A percentile compares a stretch with the other conserved stretches of the same genome.
Conservation (phyloP, 176 grass and related monocot genomes). For the Phoenix dactylifera region DNA sequence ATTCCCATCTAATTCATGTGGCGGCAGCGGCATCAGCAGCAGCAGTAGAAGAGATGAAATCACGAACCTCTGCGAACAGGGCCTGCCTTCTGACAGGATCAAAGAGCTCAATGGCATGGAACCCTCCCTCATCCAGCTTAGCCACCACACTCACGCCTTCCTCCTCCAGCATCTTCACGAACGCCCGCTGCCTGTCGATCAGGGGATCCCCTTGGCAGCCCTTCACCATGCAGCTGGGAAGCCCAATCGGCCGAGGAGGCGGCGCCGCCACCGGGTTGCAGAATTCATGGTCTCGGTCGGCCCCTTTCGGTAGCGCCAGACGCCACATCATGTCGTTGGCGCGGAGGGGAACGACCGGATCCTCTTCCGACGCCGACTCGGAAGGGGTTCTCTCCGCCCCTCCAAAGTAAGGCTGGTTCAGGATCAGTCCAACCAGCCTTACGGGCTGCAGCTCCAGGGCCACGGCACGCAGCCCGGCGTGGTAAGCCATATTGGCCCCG, state of each 20-base stretch:
- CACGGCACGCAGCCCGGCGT: conserved; percentile 25
- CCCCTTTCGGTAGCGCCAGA: conserved; percentile 47
- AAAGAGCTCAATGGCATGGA: conserved; percentile 68
- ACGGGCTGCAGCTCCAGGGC: conserved; percentile 11
- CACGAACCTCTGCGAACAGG: conserved; percentile 38
- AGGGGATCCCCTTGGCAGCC: conserved; percentile 63
- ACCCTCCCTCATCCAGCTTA: conserved; percentile 23
- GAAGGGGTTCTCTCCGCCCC: conserved; percentile 58
- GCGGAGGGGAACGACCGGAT: conserved; percentile 45
- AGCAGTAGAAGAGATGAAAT: conserved; percentile 25
- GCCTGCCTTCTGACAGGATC: conserved; percentile 27
- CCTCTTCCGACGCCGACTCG: conserved; percentile 43
- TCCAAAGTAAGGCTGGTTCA: conserved; percentile 86
- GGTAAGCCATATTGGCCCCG: conserved; percentile 76
- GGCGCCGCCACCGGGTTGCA: conserved; percentile 36
- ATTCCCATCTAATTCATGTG: too few relatives aligned
- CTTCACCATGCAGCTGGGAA: conserved; percentile 41
- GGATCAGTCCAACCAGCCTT: conserved; percentile 26
- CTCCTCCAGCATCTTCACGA: conserved; percentile 38
- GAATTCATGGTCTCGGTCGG: conserved; percentile 61
- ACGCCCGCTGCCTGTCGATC: conserved; percentile 49
- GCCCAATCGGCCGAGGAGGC: background rate
- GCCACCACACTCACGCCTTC: conserved; percentile 43
- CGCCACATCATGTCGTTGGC: conserved; percentile 69
- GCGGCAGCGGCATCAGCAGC: too few relatives aligned